These are phyloP conservation scores for Aspergillus kassunensis DNA, from an alignment of 495 filamentous ascomycete genomes.

Conservation along the genomic window DNA sequence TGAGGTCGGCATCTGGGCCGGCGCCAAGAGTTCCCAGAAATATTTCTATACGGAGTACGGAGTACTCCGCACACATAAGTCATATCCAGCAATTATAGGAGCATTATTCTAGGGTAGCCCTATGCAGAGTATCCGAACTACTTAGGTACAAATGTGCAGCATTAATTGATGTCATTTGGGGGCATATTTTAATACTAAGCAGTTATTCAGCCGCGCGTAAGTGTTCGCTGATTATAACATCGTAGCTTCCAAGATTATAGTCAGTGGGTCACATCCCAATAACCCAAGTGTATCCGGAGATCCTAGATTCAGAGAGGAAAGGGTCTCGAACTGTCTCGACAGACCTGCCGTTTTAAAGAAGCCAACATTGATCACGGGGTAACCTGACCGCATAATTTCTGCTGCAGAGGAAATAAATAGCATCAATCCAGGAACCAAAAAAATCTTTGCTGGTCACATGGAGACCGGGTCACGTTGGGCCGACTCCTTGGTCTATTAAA, in stretches of 20 bases:
- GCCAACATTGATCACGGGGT: conserved; percentile 1
- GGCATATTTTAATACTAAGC: no score
- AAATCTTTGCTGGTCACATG: conserved; percentile 41
- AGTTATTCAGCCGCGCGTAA: no score
- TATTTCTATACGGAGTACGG: no score
- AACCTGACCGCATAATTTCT: background rate
- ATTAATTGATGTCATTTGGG: no score
- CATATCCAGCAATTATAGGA: no score
- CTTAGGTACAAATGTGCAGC: no score
- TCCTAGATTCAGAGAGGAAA: background rate
- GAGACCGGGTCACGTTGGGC: conserved; percentile 16
- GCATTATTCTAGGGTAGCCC: no score
- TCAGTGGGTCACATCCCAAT: conserved; percentile 2
- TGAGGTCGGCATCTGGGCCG: no score
- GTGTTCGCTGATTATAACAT: background rate
- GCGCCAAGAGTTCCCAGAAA: no score
- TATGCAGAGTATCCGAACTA: no score
- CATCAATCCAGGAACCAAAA: conserved; percentile 8
- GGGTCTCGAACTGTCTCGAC: conserved; percentile 4
- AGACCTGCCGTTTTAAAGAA: background rate
- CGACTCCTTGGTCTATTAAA: background rate
- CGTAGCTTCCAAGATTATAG: conserved; percentile 8
- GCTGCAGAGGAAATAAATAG: background rate
- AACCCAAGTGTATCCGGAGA: conserved; percentile 1
- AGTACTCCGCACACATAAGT: no score